These are phyloP conservation scores for Papiliotrema nemorosa DNA, from an alignment of 1,284 basidiomycete species.

Conservation along the genomic window DNA sequence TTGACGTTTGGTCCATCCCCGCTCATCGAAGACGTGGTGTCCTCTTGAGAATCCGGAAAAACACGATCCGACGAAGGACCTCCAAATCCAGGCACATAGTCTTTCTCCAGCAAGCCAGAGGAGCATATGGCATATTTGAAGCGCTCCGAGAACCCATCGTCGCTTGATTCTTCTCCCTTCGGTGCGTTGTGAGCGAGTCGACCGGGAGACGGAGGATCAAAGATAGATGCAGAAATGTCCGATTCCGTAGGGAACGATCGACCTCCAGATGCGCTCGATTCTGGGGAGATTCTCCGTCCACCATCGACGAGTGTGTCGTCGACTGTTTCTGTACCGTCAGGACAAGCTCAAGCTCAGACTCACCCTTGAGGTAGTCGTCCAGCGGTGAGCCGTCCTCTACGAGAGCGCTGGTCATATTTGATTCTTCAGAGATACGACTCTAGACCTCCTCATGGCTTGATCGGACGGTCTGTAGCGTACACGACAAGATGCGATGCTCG, in stretches of 20 bases:
- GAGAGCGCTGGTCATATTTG: not conserved
- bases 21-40: not conserved
- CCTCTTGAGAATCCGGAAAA: no score
- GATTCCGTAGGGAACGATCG: not conserved
- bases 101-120: slow-evolving; percentile 39
- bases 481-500: no score
- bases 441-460: no score
- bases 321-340: not conserved
- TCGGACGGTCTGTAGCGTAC: no score
- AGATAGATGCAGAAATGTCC: not conserved
- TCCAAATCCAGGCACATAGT: slow-evolving; percentile 24
- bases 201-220: not conserved
- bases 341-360: not conserved
- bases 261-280: not conserved
- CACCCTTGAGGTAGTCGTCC: not conserved
- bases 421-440: no score
- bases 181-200: no score
- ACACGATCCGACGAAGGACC: no score
- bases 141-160: slow-evolving; percentile 32
- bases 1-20: not conserved
- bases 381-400: not conserved
- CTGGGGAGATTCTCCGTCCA: not conserved
- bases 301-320: not conserved
- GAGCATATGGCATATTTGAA: slow-evolving; percentile 45
- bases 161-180: no score